Percentiles rank a stretch among this genome's conserved stretches.
Conservation (phyloP, 176 grass and related monocot species). For the Raddia distichophylla region DNA sequence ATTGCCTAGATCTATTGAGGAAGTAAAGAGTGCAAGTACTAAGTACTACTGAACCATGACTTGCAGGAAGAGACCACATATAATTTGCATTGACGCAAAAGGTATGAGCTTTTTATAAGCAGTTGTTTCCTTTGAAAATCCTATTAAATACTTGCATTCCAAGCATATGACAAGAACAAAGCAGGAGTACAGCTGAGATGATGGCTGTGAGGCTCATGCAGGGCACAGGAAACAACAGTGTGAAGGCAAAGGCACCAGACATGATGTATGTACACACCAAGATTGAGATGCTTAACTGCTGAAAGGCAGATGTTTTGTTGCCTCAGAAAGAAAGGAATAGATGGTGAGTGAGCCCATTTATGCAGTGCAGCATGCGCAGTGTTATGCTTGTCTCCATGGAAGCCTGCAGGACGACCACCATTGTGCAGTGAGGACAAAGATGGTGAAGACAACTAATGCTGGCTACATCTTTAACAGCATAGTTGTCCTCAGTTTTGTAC, state of each 20-base stretch:
- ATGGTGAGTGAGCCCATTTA: neutral
- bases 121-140: no score
- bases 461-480: neutral
- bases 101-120: neutral
- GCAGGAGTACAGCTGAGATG: neutral
- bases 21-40: neutral
- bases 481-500: neutral
- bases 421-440: neutral
- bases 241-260: slow-evolving; percentile 3
- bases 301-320: neutral
- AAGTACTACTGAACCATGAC: neutral
- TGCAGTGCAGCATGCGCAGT: neutral
- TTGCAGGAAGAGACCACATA: neutral
- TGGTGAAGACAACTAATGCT: neutral
- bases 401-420: neutral
- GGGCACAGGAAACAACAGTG: slow-evolving; percentile 17
- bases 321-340: no score
- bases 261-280: neutral
- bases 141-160: no score
- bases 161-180: neutral
- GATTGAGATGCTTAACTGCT: slow-evolving; percentile 15
- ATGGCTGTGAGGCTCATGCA: slow-evolving; percentile 10
- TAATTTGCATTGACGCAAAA: neutral
- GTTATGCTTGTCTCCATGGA: slow-evolving; percentile 20
- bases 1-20: slow-evolving; percentile 5